A percentile compares a stretch with the other conserved stretches of the same genome.
Evolutionary conservation across 176 grass and related monocot species (phyloP).

Genomic region (maize (Zea mays)): DNA sequence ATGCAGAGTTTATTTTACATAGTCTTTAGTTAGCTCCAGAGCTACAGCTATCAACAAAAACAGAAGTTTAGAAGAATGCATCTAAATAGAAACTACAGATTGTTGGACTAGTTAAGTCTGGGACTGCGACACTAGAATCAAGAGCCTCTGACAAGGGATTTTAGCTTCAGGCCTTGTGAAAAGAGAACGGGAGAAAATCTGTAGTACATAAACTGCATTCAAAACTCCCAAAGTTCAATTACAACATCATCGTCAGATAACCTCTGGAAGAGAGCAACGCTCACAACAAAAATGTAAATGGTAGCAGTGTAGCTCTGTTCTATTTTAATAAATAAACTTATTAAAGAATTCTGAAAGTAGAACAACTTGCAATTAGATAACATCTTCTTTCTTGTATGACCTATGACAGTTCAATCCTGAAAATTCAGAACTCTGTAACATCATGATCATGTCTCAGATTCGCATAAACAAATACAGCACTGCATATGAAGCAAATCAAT

Average conservation of each 20-base stretch:
- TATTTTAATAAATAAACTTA: neutral
- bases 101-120: neutral
- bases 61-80: neutral
- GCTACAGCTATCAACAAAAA: neutral
- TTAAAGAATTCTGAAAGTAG: neutral
- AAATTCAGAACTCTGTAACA: conserved; percentile 13
- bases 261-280: neutral
- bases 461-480: neutral
- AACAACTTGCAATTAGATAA: neutral
- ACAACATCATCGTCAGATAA: neutral
- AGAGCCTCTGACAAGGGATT: neutral
- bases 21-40: neutral
- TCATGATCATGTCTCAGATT: conserved; percentile 8
- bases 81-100: neutral
- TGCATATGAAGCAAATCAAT: conserved; percentile 24
- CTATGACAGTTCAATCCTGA: neutral
- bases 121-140: neutral
- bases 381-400: neutral
- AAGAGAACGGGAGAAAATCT: neutral
- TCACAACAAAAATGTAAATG: neutral
- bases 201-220: neutral
- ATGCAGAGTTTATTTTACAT: neutral
- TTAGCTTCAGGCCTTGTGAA: neutral
- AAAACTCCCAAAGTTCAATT: neutral
- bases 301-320: neutral